Evolutionary conservation across 148 eudicot genomes (phyloP), one percentile per base, ranked within the genome.

Genomic region (Silene uniflora): DNA sequence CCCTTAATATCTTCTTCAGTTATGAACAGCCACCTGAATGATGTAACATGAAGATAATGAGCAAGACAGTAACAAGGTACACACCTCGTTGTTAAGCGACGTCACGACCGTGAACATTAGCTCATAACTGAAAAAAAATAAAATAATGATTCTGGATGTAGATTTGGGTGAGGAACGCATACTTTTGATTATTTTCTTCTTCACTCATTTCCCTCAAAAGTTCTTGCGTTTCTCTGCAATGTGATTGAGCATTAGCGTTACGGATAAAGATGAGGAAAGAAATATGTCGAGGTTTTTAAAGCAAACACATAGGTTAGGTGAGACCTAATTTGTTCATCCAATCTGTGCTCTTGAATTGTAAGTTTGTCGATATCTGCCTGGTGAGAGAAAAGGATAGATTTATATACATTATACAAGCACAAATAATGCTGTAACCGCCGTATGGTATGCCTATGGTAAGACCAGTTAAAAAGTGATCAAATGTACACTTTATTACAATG

Each of bases 271-370:
- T 67, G 73, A 58, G 27, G 17, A 60, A 55, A 73, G 46, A 78
- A 81, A 81, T 14, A 25, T 52, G 63, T 61, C 29, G n/a, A 27
- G 24, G 71, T 62, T 23, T 42, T 71, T 70, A n/a, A 80, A 72
- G 76, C 72, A 78, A 42, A 35, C 22, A 72, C 75, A 52, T 65
- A 32, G 72, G 17, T 44, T 24, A 56, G 21, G 23, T 73, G 56
- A 95, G 56, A 95, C 99, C 97, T 94, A 82, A 92, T 92, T 62
- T 89, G 89, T 62, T 89, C 97, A 79, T 94, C 97, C 76, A 94
- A 84, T 81, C 86, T 85, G 24, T 73, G 86, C 83, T 92, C 99
- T 78, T 95, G 89, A 70, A 89, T 9, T 32, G 88, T 79, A 74
- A 95, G 95, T 80, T 76, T 90, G 77, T 92, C 93, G 72, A 92